A percentile compares a stretch with the other conserved stretches of the same genome.
Conservation (phyloP, 768 basidiomycete genomes). For the Kwoniella pini region DNA sequence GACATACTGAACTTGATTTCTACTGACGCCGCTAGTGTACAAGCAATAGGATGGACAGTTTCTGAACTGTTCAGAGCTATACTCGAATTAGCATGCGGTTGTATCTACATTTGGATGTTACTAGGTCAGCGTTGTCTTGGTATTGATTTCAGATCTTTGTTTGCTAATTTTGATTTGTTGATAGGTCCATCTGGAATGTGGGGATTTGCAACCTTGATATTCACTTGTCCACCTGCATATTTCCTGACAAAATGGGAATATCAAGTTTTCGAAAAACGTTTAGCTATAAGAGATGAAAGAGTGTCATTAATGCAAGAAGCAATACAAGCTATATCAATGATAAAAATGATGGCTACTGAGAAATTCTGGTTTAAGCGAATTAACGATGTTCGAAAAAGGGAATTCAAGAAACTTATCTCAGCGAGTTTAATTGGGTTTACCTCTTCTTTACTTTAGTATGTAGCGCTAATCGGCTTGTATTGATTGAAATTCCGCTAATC, state of each 20-base stretch:
- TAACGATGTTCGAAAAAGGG: conserved; percentile 28
- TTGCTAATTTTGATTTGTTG: not conserved
- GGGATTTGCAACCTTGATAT: conserved; percentile 33
- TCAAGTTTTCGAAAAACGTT: conserved; percentile 32
- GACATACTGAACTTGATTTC: conserved; percentile 44
- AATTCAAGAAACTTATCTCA: conserved; percentile 26
- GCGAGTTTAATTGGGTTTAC: conserved; percentile 20
- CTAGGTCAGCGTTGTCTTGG: conserved; percentile 26
- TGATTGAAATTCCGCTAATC: no score
- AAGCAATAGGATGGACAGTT: conserved; percentile 22
- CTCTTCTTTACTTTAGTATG: conserved; percentile 37
- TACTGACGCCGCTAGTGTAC: conserved; percentile 22
- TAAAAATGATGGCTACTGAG: conserved; percentile 47
- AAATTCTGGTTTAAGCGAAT: conserved; percentile 41
- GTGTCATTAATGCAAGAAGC: conserved; percentile 42
- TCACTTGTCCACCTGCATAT: conserved; percentile 36
- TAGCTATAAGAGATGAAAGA: conserved; percentile 29
- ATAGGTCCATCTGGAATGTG: conserved; percentile 40
- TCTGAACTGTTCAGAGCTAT: conserved; percentile 11
- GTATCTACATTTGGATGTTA: conserved; percentile 36
- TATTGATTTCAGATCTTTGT: not conserved
- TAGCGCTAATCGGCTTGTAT: not conserved
- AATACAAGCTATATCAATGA: conserved; percentile 45
- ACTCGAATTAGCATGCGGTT: conserved; percentile 34
- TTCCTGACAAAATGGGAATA: conserved; percentile 36